Percentiles rank a stretch among this genome's conserved stretches.
Conservation (phyloP, 2,329 filamentous ascomycete species). For the Thielaviopsis punctulata region DNA sequence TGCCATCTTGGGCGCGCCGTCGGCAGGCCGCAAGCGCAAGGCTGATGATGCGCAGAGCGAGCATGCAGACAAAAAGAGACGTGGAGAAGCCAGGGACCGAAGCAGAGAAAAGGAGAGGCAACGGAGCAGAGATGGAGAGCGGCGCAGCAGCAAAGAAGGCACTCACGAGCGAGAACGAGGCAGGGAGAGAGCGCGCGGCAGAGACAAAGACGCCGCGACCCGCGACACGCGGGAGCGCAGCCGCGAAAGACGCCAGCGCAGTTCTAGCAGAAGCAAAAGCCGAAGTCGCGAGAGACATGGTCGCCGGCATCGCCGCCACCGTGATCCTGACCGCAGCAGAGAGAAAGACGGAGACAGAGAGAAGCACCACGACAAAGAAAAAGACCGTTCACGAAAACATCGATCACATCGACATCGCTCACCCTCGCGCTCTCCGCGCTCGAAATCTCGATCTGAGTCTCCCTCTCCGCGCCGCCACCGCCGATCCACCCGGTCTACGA, state of each 20-base stretch:
- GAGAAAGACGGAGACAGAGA: neutral
- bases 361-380: neutral
- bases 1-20: conserved; percentile 34
- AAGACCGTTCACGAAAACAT: neutral
- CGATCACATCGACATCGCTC: neutral
- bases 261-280: no score
- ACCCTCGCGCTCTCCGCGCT: neutral
- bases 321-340: neutral
- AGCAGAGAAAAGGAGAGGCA: neutral
- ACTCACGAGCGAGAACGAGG: no score
- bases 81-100: neutral
- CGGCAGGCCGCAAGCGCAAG: conserved; percentile 16
- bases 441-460: no score
- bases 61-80: neutral
- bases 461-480: no score
- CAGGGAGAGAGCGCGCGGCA: no score
- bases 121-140: neutral
- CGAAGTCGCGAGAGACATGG: neutral
- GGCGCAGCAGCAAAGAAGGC: no score
- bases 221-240: no score
- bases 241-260: neutral
- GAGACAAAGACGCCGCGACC: no score
- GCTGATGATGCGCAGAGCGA: conserved; percentile 6
- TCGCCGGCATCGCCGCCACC: neutral
- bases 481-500: no score